These are phyloP conservation scores for Fraxinus anomala DNA, from an alignment of 257 asterid species.

Conservation along the genomic window DNA sequence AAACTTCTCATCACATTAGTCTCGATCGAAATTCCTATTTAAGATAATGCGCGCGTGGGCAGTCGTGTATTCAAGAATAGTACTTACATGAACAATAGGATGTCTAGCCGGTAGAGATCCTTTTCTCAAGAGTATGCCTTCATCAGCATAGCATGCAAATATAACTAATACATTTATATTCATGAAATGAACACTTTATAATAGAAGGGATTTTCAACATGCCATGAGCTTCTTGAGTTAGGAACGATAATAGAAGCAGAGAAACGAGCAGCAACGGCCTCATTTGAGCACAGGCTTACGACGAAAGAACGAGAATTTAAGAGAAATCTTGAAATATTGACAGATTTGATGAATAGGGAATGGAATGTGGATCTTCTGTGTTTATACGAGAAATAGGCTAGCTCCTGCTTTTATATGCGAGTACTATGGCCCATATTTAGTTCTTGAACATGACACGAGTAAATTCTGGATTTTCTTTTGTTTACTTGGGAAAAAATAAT, in stretches of 20 bases:
- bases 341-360: conserved; percentile 23
- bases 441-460: conserved; percentile 34
- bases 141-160: neutral
- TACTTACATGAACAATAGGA: conserved; percentile 39
- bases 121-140: conserved; percentile 51
- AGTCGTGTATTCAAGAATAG: neutral
- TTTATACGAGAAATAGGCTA: conserved; percentile 23
- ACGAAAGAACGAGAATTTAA: conserved; percentile 10
- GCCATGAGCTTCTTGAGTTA: conserved; percentile 48
- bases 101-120: conserved; percentile 26
- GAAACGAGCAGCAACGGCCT: conserved; percentile 37
- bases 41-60: neutral
- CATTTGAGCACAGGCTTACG: conserved; percentile 32
- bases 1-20: neutral
- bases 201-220: neutral
- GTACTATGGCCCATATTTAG: conserved; percentile 35
- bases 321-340: conserved; percentile 6
- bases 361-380: conserved; percentile 28
- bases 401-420: conserved; percentile 17
- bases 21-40: neutral
- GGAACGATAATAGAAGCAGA: conserved; percentile 45
- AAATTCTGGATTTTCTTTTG: neutral
- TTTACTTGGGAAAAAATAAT: neutral
- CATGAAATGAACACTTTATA: neutral
- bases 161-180: neutral